A percentile compares a stretch with the other conserved stretches of the same genome.
phyloP scores from a whole-genome alignment of 2,329 filamentous ascomycete species.

The Colletotrichum musicola region DNA sequence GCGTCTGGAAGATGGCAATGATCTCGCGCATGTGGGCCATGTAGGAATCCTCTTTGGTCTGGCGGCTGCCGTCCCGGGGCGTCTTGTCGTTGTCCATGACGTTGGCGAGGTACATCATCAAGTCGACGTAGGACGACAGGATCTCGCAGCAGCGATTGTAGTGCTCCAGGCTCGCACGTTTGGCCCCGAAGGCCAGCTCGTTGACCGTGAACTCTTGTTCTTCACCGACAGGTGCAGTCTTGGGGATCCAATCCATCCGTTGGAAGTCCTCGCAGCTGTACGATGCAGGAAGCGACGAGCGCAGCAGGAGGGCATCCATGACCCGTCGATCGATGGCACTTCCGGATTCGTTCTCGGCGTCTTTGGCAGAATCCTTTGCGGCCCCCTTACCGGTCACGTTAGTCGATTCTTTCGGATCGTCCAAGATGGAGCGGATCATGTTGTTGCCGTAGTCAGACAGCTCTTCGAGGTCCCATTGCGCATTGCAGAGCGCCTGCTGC shows the following conservation, averaged over 20 bases:
- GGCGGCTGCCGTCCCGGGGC: not conserved
- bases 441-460: not conserved
- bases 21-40: constrained; percentile 32
- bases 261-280: not conserved
- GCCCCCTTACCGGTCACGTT: not conserved
- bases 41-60: constrained; percentile 26
- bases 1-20: constrained; percentile 15
- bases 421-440: not conserved
- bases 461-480: constrained; percentile 45
- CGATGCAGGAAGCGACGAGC: constrained; percentile 4
- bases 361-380: no score
- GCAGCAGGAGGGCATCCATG: constrained; percentile 21
- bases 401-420: not conserved
- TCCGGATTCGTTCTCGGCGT: no score
- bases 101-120: constrained; percentile 39
- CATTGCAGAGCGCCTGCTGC: constrained; percentile 46
- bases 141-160: constrained; percentile 20
- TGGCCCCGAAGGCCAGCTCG: not conserved
- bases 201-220: not conserved
- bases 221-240: no score
- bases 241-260: constrained; percentile 6
- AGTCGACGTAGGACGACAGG: constrained; percentile 41
- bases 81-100: not conserved
- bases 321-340: no score
- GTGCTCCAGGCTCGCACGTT: not conserved